Evolutionary conservation across 2,329 filamentous ascomycete species (phyloP).

Genomic region (Fusarium transvaalense): DNA sequence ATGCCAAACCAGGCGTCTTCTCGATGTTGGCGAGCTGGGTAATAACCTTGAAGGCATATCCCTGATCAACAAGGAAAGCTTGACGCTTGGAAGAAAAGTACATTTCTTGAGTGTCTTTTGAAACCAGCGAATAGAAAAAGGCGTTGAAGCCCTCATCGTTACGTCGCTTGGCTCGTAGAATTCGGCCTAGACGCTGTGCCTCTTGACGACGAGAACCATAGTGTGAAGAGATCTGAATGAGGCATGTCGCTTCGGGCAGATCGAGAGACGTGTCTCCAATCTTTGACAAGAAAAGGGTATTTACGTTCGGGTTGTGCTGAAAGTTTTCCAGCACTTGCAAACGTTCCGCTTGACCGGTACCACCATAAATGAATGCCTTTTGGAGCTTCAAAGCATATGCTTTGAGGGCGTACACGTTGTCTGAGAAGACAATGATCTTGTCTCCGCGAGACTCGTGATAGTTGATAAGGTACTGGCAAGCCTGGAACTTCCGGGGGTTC

Average conservation of each 20-base stretch:
- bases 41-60: constrained; percentile 99
- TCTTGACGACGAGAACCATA: constrained; percentile 98
- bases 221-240: constrained; percentile 97
- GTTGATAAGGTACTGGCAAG: constrained; percentile 97
- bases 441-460: constrained; percentile 95
- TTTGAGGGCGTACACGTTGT: constrained; percentile 94
- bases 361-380: constrained; percentile 93
- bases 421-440: constrained; percentile 98
- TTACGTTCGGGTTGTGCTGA: constrained; percentile 89
- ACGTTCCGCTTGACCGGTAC: constrained; percentile 86
- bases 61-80: constrained; percentile 96
- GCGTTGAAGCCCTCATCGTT: constrained; percentile 99
- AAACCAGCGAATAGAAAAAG: constrained; percentile 98
- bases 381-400: constrained; percentile 85
- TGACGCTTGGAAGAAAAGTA: constrained; percentile 96
- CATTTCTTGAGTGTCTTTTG: constrained; percentile 98
- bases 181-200: constrained; percentile 91
- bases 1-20: constrained; percentile 82
- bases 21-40: constrained; percentile 94
- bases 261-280: constrained; percentile 99
- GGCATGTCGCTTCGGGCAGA: constrained; percentile 92
- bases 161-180: constrained; percentile 91
- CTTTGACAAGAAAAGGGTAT: constrained; percentile 95
- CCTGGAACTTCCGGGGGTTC: constrained; percentile 98
- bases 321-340: constrained; percentile 92